These are phyloP conservation scores for Albifimbria verrucaria DNA, from an alignment of 2,329 filamentous ascomycete species.

Conservation along the genomic window DNA sequence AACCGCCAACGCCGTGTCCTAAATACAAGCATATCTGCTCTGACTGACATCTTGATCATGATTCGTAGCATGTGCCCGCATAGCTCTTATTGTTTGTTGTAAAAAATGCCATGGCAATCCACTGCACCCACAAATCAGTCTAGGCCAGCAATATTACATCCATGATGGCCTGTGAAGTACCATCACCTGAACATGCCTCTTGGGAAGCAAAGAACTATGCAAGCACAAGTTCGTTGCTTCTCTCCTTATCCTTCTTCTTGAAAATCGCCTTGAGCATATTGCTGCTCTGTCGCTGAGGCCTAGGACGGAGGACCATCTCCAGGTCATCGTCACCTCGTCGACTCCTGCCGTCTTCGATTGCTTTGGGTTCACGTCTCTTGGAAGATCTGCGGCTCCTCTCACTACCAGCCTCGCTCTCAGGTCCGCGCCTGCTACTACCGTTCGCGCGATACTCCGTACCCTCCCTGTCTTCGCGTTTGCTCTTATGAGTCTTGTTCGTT, in stretches of 20 bases:
- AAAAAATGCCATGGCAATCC: too few relatives aligned
- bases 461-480: conserved; percentile 17
- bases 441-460: conserved; percentile 16
- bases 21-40: too few relatives aligned
- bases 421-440: conserved; percentile 7
- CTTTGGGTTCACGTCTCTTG: conserved; percentile 23
- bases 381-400: conserved; percentile 26
- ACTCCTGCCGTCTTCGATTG: conserved; percentile 33
- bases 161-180: background rate
- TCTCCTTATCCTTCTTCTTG: conserved; percentile 47
- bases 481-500: conserved; percentile 22
- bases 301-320: conserved; percentile 42
- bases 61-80: too few relatives aligned
- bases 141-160: background rate
- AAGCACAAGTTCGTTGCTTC: conserved; percentile 26
- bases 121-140: too few relatives aligned
- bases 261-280: conserved; percentile 59
- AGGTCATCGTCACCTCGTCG: conserved; percentile 31
- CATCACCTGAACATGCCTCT: background rate
- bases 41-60: too few relatives aligned
- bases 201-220: conserved; percentile 14
- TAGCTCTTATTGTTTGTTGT: too few relatives aligned
- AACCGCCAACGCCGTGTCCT: too few relatives aligned
- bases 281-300: conserved; percentile 40
- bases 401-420: conserved; percentile 36